Evolutionary conservation across 495 filamentous ascomycete genomes (phyloP), one percentile per base, ranked within the genome.

Genomic region (Amniculicola lignicola): DNA sequence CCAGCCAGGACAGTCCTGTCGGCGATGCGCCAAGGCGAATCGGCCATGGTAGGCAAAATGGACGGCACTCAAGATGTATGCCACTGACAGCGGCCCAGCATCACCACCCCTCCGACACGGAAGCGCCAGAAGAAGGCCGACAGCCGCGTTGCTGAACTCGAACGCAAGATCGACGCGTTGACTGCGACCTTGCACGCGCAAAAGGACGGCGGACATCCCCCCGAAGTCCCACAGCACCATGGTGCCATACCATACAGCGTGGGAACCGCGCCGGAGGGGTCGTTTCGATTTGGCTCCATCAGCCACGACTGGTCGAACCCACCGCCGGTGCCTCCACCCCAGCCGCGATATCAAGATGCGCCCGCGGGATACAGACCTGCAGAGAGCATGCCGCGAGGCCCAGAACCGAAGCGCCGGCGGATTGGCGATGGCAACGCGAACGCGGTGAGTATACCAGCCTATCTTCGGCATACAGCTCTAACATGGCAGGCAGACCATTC

Each of bases 61-160:
- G 7, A 24, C 9, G 15, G 19, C 19, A 5, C 2, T 10, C 1
- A 11, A 16, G n/a, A 41, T 14, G 15, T 45, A 18, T 16, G 12
- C 12, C 3, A 41, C 59, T 61, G 16, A 61, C 19, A 19, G 18
- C 16, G 11, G 6, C 2, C 38, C n/a, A 62, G 59, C 61, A 67
- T 95, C 25, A 84, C 94, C 29, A 95, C 90, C 6, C 80, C 81
- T 22, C 90, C 91, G 1, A 89, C 81, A 11, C 77, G 90, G 12
- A 96, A 95, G 70, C 77, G 92, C 24, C 87, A 91, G 74, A 95
- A 93, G 75, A 96, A 96, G 75, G 89, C 87, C 23, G 93, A 96
- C 67, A 90, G 82, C 53, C 81, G 91, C 33, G 90, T 98, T 6
- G 85, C 90, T 12, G 92, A 96, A 72, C 75, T 98, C 36, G 93